Conservation (phyloP, 1,139 yeast genomes). For the Pichia terricola region DNA sequence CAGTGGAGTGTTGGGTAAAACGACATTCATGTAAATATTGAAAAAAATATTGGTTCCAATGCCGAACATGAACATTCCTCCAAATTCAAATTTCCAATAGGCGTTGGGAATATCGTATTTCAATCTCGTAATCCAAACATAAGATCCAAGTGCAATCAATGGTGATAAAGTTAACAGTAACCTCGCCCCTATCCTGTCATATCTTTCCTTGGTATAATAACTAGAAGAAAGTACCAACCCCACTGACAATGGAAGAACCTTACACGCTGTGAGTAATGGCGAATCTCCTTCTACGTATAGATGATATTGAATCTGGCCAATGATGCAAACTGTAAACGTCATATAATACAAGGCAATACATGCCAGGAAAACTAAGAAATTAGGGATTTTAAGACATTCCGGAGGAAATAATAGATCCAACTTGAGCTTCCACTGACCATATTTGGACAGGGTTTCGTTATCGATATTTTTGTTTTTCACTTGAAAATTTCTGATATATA, state of each 20-base stretch:
- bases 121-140: constrained; percentile 22
- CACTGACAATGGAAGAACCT: constrained; percentile 20
- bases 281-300: constrained; percentile 15
- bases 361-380: constrained; percentile 13
- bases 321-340: constrained; percentile 6
- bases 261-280: constrained; percentile 23
- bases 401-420: constrained; percentile 11
- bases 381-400: constrained; percentile 11
- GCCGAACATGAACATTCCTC: constrained; percentile 17
- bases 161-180: constrained; percentile 16
- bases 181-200: constrained; percentile 14
- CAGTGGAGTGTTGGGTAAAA: constrained; percentile 24
- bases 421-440: constrained; percentile 12
- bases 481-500: constrained; percentile 13
- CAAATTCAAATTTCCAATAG: constrained; percentile 25
- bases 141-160: constrained; percentile 9
- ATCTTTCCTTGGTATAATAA: constrained; percentile 8
- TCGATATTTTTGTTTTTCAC: background rate
- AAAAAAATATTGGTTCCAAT: constrained; percentile 14
- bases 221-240: constrained; percentile 12
- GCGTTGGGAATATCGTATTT: constrained; percentile 12
- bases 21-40: constrained; percentile 15
- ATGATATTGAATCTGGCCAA: constrained; percentile 13
- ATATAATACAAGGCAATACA: constrained; percentile 9
- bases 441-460: background rate